Evolutionary conservation across 75 land plant genomes (phyloP), one percentile per base, ranked within the genome.

Genomic region (Sequoia sempervirens): DNA sequence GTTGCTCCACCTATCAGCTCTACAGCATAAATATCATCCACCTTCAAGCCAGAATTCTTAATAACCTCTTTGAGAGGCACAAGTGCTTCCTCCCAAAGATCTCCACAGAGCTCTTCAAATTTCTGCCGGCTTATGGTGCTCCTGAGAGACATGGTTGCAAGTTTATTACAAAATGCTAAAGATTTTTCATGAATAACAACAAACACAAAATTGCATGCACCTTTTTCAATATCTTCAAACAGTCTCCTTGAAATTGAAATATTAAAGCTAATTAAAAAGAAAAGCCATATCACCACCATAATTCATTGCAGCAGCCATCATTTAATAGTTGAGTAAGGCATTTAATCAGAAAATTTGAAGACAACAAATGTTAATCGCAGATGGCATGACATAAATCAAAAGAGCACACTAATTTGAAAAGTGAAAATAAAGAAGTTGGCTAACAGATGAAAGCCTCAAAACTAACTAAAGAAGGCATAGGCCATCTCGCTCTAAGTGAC

Each of bases 1-100:
- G 99, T 97, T 28, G 94, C 98, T 52, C 99, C 99, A 86, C 99
- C 99, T 66, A 97, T 90, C 61, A 97, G 84, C 82, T 97, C 99
- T 28, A 97, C 95, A 43, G 98, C 94, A 90, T 93, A 90, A 70
- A 97, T 82, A 13, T 97, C 93, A 38, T 87, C 88, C 18, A 88
- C 50, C 61, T 91, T 90, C 81, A 97, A 53, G 40, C 92, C 93
- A 20, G 92, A 89, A 50, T 93, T 82, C 79, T 86, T 66, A 41
- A 97, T 80, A 34, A 97, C 90, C 87, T 94, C 94, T 82, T 93
- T 90, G 12, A 97, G 6, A 80, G 99, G 99, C 32, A 83, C 30
- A 83, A 97, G 88, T 70, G 99, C 87, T 75, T 84, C 85, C 82
- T 94, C 93, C 98, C 98, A 97, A 32, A 97, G 53, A 86, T 97